Conservation (phyloP, 2,329 filamentous ascomycete species). For the Cadophora malorum region DNA sequence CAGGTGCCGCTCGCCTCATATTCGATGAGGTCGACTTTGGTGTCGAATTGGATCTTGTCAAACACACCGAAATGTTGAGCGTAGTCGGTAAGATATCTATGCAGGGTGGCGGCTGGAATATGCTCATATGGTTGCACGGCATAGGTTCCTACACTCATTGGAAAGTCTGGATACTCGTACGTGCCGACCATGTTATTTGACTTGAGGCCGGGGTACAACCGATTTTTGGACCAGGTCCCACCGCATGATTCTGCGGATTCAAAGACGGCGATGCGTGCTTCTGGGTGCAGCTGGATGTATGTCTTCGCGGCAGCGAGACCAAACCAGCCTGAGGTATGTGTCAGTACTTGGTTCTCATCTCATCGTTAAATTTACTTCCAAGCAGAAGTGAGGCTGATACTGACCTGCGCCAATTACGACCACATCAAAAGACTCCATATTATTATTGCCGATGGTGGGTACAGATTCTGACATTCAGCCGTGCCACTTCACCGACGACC, state of each 20-base stretch:
- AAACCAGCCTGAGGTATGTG: conserved; percentile 48
- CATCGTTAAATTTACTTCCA: background rate
- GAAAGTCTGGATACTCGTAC: conserved; percentile 77
- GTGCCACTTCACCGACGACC: background rate
- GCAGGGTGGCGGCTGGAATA: background rate
- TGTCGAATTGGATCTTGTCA: background rate
- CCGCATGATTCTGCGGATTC: conserved; percentile 65
- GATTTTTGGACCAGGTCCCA: conserved; percentile 68
- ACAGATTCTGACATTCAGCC: background rate
- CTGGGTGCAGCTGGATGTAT: conserved; percentile 63
- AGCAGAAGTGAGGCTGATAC: background rate
- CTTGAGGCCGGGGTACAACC: conserved; percentile 61
- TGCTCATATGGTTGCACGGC: conserved; percentile 34
- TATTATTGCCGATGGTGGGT: background rate
- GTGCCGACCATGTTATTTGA: conserved; percentile 77
- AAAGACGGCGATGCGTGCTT: conserved; percentile 55
- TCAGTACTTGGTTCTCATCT: background rate
- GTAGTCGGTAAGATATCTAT: background rate
- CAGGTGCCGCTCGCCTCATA: background rate
- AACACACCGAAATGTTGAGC: background rate
- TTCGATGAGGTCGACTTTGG: background rate
- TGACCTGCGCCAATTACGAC: conserved; percentile 16
- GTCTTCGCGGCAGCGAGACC: conserved; percentile 68
- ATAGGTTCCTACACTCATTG: conserved; percentile 65
- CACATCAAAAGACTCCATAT: conserved; percentile 6